These are phyloP conservation scores for Diddensiella transvaalensis DNA, from an alignment of 805 yeast species.

Conservation along the genomic window DNA sequence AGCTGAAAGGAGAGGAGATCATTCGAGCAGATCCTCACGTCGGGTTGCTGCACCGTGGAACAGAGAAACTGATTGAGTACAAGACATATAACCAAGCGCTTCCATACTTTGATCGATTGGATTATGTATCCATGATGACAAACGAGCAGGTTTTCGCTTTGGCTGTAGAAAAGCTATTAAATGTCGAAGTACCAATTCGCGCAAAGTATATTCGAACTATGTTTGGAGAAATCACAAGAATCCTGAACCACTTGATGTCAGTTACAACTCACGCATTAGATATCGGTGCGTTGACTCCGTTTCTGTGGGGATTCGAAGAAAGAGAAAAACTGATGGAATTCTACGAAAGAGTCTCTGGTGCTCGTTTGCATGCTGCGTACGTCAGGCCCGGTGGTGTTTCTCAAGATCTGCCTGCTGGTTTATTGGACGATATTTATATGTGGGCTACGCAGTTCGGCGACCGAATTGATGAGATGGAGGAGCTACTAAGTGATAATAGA, in stretches of 20 bases:
- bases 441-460: constrained; percentile 97
- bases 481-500: constrained; percentile 82
- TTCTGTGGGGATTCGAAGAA: constrained; percentile 92
- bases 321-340: constrained; percentile 91
- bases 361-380: constrained; percentile 83
- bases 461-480: constrained; percentile 87
- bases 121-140: constrained; percentile 84
- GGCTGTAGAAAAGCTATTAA: constrained; percentile 80
- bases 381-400: constrained; percentile 91
- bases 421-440: constrained; percentile 87
- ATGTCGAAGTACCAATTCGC: constrained; percentile 80
- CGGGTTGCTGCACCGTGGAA: constrained; percentile 83
- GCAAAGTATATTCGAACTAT: constrained; percentile 80
- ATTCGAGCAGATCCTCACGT: constrained; percentile 86
- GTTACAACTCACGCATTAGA: constrained; percentile 88
- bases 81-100: constrained; percentile 85
- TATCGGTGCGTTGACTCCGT: constrained; percentile 91
- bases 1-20: constrained; percentile 84
- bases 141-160: constrained; percentile 80
- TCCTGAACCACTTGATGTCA: constrained; percentile 82
- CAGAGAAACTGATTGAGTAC: constrained; percentile 81
- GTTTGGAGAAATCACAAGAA: constrained; percentile 83
- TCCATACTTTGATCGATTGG: constrained; percentile 85
- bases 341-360: constrained; percentile 87
- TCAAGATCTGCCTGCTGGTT: constrained; percentile 81